Evolutionary conservation across 2,329 filamentous ascomycete species (phyloP).

Genomic region (Epichloe hybrida): DNA sequence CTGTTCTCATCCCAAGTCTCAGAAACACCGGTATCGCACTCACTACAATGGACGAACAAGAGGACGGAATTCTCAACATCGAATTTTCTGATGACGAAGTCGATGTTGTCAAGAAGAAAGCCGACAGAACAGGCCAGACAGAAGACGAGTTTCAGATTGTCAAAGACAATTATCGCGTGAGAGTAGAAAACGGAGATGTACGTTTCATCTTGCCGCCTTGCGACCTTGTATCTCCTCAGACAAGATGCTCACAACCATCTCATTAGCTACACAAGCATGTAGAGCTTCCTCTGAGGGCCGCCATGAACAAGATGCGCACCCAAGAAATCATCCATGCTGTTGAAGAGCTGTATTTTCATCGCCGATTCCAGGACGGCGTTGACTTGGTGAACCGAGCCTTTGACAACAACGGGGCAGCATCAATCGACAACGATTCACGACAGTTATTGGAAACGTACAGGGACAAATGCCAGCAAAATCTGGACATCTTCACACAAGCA

Average conservation of each 20-base stretch:
- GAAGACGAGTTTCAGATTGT: conserved; percentile 36
- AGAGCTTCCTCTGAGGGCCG: conserved; percentile 24
- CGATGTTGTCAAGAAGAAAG: conserved; percentile 6
- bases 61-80: conserved; percentile 18
- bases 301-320: conserved; percentile 30
- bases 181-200: conserved; percentile 43
- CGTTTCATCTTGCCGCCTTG: conserved; percentile 7
- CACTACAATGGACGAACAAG: conserved; percentile 16
- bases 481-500: not conserved
- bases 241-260: not conserved
- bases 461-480: conserved; percentile 24
- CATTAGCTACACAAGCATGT: conserved; percentile 31
- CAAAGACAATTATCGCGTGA: conserved; percentile 30
- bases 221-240: not conserved
- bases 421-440: conserved; percentile 30
- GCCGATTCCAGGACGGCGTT: conserved; percentile 31
- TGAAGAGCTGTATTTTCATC: conserved; percentile 44
- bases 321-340: conserved; percentile 41
- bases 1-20: not conserved
- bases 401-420: conserved; percentile 13
- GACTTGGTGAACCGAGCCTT: conserved; percentile 26
- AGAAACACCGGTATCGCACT: not conserved
- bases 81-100: conserved; percentile 19
- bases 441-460: conserved; percentile 29
- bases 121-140: conserved; percentile 28